Evolutionary conservation across 2,329 filamentous ascomycete species (phyloP).

Genomic region (Aspergillus sp.): DNA sequence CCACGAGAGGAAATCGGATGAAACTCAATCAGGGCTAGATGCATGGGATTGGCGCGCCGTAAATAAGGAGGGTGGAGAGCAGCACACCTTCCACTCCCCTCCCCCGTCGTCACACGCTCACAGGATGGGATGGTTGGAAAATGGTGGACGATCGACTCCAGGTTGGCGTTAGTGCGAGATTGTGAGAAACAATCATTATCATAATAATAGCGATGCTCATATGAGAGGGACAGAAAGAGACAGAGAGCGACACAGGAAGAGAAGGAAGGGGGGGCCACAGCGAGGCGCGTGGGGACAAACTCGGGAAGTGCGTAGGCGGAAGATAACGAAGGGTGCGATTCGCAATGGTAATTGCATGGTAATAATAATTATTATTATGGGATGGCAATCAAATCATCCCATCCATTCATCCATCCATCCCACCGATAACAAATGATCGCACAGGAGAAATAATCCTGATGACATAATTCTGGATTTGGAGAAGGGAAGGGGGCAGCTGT

Average conservation of each 20-base stretch:
- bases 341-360: conserved; percentile 3
- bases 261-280: not conserved
- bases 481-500: not conserved
- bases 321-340: conserved; percentile 9
- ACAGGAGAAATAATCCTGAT: conserved; percentile 8
- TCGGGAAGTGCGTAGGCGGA: conserved; percentile 5
- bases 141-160: conserved; percentile 6
- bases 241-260: not conserved
- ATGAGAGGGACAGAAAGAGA: not conserved
- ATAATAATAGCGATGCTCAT: not conserved
- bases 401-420: too few species aligned
- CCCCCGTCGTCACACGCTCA: conserved; percentile 3
- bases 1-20: conserved; percentile 22
- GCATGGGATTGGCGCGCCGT: conserved; percentile 15
- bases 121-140: not conserved
- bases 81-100: too few species aligned
- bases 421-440: conserved; percentile 8
- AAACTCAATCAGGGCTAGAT: conserved; percentile 24
- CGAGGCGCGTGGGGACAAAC: conserved; percentile 6
- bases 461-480: conserved; percentile 9
- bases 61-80: conserved; percentile 17
- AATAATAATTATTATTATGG: conserved; percentile 7
- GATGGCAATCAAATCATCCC: too few species aligned
- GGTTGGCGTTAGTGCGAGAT: conserved; percentile 4
- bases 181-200: not conserved